phyloP scores from a whole-genome alignment of 768 basidiomycete species.

The Saitozyma podzolica region DNA sequence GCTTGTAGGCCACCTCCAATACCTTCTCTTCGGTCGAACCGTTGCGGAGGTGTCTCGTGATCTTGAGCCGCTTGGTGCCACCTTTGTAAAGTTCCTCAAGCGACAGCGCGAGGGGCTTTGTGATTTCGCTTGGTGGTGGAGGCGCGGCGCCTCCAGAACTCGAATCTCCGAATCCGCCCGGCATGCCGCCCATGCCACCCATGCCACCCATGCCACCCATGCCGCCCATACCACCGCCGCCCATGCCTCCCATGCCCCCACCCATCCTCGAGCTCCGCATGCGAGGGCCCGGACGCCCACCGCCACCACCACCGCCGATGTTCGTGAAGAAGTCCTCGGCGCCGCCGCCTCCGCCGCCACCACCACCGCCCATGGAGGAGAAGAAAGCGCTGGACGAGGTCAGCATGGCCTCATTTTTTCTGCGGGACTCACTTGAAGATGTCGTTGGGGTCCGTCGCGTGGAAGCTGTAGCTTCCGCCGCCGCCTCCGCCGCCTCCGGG shows the following conservation, averaged over 20 bases:
- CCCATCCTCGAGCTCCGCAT: slow-evolving; percentile 42
- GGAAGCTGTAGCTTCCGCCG: slow-evolving; percentile 56
- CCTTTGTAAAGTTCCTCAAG: slow-evolving; percentile 85
- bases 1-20: slow-evolving; percentile 73
- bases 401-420: not conserved
- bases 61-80: slow-evolving; percentile 80
- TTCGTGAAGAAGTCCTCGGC: slow-evolving; percentile 57
- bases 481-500: slow-evolving; percentile 51
- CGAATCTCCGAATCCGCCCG: slow-evolving; percentile 46
- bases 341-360: slow-evolving; percentile 37
- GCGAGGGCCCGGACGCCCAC: slow-evolving; percentile 21
- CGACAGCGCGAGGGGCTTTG: slow-evolving; percentile 77
- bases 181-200: slow-evolving; percentile 52
- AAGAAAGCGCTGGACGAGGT: slow-evolving; percentile 37
- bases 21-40: slow-evolving; percentile 87
- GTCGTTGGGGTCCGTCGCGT: slow-evolving; percentile 77
- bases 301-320: slow-evolving; percentile 46
- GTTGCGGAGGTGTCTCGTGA: slow-evolving; percentile 70
- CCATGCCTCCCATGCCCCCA: slow-evolving; percentile 15
- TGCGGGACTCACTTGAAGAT: slow-evolving; percentile 74
- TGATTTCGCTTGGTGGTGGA: slow-evolving; percentile 60
- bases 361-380: slow-evolving; percentile 25
- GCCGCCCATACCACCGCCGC: slow-evolving; percentile 56
- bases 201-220: slow-evolving; percentile 33
- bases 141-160: slow-evolving; percentile 48